Conservation (phyloP, 345 rosid species). For the Durio zibethinus region DNA sequence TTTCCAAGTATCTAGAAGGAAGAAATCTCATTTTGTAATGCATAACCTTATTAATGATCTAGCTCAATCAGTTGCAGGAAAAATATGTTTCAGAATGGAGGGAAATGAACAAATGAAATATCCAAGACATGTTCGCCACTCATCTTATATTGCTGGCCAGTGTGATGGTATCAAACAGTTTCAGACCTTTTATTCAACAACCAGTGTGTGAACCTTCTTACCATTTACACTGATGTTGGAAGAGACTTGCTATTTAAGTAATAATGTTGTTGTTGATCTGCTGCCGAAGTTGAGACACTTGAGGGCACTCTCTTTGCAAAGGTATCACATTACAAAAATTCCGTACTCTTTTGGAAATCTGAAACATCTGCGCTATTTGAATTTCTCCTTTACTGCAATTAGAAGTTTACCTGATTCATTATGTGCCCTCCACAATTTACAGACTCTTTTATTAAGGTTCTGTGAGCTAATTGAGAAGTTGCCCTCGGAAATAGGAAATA, state of each 20-base stretch:
- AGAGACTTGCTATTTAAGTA: neutral
- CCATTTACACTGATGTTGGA: neutral
- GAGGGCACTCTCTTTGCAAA: neutral
- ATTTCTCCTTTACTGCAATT: slow-evolving; percentile 18
- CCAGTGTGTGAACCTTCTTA: slow-evolving; percentile 12
- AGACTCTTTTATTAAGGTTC: slow-evolving; percentile 18
- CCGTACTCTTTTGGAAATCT: slow-evolving; percentile 23
- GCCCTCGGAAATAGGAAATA: slow-evolving; percentile 12
- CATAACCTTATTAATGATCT: slow-evolving; percentile 31
- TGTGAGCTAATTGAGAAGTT: slow-evolving; percentile 19
- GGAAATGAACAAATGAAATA: neutral
- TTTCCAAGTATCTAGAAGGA: neutral
- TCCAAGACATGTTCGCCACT: slow-evolving; percentile 4
- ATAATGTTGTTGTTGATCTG: neutral
- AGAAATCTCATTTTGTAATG: slow-evolving; percentile 13
- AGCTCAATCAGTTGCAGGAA: slow-evolving; percentile 3
- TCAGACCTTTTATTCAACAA: neutral
- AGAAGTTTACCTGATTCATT: slow-evolving; percentile 2
- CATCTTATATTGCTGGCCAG: neutral
- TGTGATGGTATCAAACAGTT: neutral
- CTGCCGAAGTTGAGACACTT: slow-evolving; percentile 1
- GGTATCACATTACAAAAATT: slow-evolving; percentile 3
- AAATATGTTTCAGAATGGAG: neutral
- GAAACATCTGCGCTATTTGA: slow-evolving; percentile 20
- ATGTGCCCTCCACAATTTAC: slow-evolving; percentile 4